These are phyloP conservation scores for Nissolia schottii DNA, from an alignment of 306 rosid genomes.

Conservation along the genomic window DNA sequence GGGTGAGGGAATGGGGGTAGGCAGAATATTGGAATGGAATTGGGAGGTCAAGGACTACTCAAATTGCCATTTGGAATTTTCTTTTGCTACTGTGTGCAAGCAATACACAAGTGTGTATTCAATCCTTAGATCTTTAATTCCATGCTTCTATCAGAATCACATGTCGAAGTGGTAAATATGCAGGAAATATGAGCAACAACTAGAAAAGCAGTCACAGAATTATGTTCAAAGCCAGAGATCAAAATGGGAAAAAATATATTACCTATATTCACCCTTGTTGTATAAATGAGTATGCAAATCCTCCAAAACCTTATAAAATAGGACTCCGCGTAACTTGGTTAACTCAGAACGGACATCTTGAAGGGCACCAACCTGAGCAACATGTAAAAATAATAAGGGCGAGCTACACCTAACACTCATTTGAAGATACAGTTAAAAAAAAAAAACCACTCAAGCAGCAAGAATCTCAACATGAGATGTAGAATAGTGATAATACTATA, in stretches of 20 bases:
- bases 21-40: too few species aligned
- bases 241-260: slow-evolving; percentile 21
- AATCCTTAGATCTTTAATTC: too few species aligned
- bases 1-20: too few species aligned
- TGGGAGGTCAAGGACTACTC: too few species aligned
- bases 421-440: background rate
- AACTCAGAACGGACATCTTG: slow-evolving; percentile 98
- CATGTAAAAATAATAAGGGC: slow-evolving; percentile 17
- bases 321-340: slow-evolving; percentile 84
- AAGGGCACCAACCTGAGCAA: slow-evolving; percentile 90
- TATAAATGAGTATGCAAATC: slow-evolving; percentile 93
- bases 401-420: background rate
- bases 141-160: too few species aligned
- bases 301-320: slow-evolving; percentile 86
- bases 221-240: background rate
- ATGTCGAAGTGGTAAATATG: slow-evolving; percentile 15
- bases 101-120: too few species aligned
- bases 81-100: too few species aligned
- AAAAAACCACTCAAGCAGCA: background rate
- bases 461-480: background rate
- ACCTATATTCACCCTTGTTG: slow-evolving; percentile 98
- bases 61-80: too few species aligned
- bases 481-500: background rate
- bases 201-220: slow-evolving; percentile 1
- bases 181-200: background rate